Percentiles rank a stretch among this genome's conserved stretches.
Evolutionary conservation across 1,284 basidiomycete genomes (phyloP).

Genomic region (Puccinia horiana): DNA sequence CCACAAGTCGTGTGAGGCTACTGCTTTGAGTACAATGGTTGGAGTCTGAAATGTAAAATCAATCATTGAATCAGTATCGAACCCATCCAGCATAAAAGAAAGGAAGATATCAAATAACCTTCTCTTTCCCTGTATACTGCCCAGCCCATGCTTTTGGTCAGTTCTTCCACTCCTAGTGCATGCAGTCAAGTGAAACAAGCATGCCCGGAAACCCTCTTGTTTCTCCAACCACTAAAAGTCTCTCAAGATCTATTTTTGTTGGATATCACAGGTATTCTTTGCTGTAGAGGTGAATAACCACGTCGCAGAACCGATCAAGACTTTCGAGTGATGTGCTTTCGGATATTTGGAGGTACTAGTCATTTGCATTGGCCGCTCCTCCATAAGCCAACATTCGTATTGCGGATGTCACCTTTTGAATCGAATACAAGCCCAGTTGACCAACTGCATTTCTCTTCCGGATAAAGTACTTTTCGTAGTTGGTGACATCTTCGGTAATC

Average conservation of each 20-base stretch:
- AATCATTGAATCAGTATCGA: too few species aligned
- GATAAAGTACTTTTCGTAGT: background rate
- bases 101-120: background rate
- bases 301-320: background rate
- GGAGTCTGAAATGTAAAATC: background rate
- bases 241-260: background rate
- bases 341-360: background rate
- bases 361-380: too few species aligned
- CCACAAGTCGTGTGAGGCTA: background rate
- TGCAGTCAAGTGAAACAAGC: background rate
- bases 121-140: background rate
- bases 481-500: background rate
- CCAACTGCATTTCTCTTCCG: background rate
- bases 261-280: background rate
- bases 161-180: constrained; percentile 13
- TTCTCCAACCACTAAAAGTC: background rate
- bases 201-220: background rate
- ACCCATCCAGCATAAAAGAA: background rate
- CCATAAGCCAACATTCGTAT: background rate
- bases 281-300: background rate
- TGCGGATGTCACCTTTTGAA: background rate
- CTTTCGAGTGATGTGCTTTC: background rate
- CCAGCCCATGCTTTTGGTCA: background rate
- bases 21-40: background rate
- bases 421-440: background rate